Percentiles rank a stretch among this genome's conserved stretches.
phyloP scores from a whole-genome alignment of 768 basidiomycete species.

The Cystobasidium ongulense region DNA sequence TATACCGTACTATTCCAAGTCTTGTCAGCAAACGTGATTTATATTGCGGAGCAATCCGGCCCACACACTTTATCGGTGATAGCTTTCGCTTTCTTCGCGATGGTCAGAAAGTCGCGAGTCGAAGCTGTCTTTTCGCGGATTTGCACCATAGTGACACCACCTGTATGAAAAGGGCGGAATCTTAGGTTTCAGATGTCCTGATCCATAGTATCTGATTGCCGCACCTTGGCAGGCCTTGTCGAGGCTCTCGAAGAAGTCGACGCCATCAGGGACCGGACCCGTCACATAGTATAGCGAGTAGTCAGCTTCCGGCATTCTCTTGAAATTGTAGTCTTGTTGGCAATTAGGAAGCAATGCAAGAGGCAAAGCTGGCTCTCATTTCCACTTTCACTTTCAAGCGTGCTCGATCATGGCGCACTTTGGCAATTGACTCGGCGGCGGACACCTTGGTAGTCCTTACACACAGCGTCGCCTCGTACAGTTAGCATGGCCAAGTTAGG shows the following conservation, averaged over 20 bases:
- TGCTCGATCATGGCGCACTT: background rate
- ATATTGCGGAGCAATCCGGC: background rate
- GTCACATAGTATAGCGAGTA: slow-evolving; percentile 76
- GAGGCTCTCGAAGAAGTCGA: slow-evolving; percentile 65
- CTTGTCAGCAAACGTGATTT: background rate
- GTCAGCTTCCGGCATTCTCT: slow-evolving; percentile 41
- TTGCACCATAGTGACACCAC: slow-evolving; percentile 84
- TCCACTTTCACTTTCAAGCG: too few relatives aligned
- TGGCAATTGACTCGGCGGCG: background rate
- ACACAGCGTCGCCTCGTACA: too few relatives aligned
- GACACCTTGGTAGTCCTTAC: too few relatives aligned
- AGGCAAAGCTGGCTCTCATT: too few relatives aligned
- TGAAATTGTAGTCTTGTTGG: too few relatives aligned
- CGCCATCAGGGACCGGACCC: slow-evolving; percentile 63
- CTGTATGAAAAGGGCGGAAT: slow-evolving; percentile 42
- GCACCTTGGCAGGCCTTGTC: slow-evolving; percentile 56
- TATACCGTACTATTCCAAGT: slow-evolving; percentile 54
- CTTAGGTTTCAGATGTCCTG: background rate
- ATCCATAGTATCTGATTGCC: background rate
- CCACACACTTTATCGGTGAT: slow-evolving; percentile 56
- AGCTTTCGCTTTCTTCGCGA: slow-evolving; percentile 61
- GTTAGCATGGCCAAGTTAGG: background rate
- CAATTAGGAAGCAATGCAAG: too few relatives aligned
- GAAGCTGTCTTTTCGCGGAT: slow-evolving; percentile 76
- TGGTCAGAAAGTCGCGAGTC: slow-evolving; percentile 72